A percentile compares a stretch with the other conserved stretches of the same genome.
These are phyloP conservation scores for Suillus sp. DNA, from an alignment of 768 basidiomycete species.

Conservation along the genomic window DNA sequence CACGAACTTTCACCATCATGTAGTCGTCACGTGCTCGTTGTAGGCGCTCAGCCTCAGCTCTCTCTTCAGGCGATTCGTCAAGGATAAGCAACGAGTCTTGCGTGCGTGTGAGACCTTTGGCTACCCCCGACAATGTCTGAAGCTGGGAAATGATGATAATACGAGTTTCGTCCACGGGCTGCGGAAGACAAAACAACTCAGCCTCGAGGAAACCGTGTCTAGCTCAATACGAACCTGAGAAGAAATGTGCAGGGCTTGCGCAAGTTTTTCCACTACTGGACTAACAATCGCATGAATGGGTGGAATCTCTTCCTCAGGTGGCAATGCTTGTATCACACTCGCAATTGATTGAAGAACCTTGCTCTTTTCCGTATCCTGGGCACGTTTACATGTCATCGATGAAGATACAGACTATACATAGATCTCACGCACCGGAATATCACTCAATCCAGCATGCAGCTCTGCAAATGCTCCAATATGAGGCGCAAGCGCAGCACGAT, in stretches of 20 bases:
- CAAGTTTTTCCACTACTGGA: constrained; percentile 72
- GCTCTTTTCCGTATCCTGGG: constrained; percentile 79
- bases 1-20: constrained; percentile 62
- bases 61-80: constrained; percentile 55
- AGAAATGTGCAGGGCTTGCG: constrained; percentile 59
- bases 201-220: too few species aligned
- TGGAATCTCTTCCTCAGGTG: constrained; percentile 73
- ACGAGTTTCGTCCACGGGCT: constrained; percentile 79
- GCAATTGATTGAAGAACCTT: constrained; percentile 93
- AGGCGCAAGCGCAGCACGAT: constrained; percentile 77
- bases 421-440: constrained; percentile 62
- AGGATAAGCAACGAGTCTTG: constrained; percentile 66
- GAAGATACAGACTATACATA: not conserved
- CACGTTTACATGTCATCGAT: constrained; percentile 10
- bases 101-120: constrained; percentile 81
- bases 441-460: constrained; percentile 73
- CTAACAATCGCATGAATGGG: constrained; percentile 78
- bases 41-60: constrained; percentile 55
- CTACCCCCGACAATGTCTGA: constrained; percentile 80
- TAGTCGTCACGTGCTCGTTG: constrained; percentile 64
- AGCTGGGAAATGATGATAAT: constrained; percentile 68
- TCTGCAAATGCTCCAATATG: constrained; percentile 86
- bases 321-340: constrained; percentile 90
- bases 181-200: not conserved
- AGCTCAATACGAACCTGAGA: constrained; percentile 44